phyloP scores from a whole-genome alignment of 208 protist genomes.

The Leishmania major region DNA sequence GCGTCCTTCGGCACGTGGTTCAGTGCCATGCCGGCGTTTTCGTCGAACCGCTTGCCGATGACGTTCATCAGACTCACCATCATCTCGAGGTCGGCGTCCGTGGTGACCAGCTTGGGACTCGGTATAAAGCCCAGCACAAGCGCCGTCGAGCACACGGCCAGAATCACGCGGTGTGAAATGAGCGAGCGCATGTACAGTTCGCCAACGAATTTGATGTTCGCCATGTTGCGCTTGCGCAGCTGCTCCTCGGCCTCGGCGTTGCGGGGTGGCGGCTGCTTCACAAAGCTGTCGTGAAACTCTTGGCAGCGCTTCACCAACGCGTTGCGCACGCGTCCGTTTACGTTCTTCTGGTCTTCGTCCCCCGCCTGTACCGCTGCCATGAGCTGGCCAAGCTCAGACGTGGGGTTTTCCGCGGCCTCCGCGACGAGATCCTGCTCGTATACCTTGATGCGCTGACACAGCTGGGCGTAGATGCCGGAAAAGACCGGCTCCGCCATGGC shows the following conservation, averaged over 20 bases:
- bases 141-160: constrained; percentile 49
- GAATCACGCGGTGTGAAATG: constrained; percentile 70
- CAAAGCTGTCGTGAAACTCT: constrained; percentile 57
- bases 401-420: constrained; percentile 42
- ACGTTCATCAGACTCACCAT: constrained; percentile 82
- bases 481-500: constrained; percentile 89
- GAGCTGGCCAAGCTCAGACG: constrained; percentile 35
- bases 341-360: constrained; percentile 24
- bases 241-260: constrained; percentile 66
- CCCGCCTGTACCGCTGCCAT: constrained; percentile 24
- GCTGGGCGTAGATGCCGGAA: constrained; percentile 77
- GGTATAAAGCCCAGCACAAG: constrained; percentile 39
- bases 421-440: constrained; percentile 73
- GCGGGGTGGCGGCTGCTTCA: constrained; percentile 35
- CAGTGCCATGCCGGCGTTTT: constrained; percentile 28
- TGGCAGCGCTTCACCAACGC: constrained; percentile 57
- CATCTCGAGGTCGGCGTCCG: constrained; percentile 82
- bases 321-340: constrained; percentile 44
- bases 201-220: constrained; percentile 92
- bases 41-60: constrained; percentile 81
- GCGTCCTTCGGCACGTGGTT: constrained; percentile 28
- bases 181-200: constrained; percentile 84
- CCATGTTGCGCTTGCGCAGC: constrained; percentile 83
- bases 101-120: constrained; percentile 39
- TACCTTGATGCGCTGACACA: constrained; percentile 73